Evolutionary conservation across 352 stramenopile species (phyloP).

Genomic region (Thraustotheca clavata): DNA sequence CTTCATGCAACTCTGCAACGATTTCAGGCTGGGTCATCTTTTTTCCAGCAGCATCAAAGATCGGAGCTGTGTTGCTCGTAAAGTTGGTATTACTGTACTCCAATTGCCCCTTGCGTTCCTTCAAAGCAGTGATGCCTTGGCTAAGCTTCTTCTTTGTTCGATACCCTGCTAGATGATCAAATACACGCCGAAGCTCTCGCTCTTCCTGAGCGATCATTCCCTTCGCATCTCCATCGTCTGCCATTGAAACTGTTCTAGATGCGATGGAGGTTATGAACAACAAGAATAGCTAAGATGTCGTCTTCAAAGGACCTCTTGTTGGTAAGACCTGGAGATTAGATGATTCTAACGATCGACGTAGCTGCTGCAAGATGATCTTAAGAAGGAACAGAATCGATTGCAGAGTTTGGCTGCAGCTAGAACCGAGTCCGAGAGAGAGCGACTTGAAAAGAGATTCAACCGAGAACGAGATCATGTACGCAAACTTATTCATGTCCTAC

Average conservation of each 20-base stretch:
- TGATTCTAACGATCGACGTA: neutral
- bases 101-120: conserved; percentile 50
- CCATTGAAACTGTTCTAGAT: conserved; percentile 6
- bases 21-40: conserved; percentile 77
- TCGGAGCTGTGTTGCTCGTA: conserved; percentile 39
- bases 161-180: conserved; percentile 90
- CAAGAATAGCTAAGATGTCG: neutral
- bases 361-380: neutral
- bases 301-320: neutral
- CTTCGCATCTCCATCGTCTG: conserved; percentile 48
- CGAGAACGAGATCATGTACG: neutral
- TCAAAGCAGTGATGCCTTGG: conserved; percentile 33
- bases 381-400: neutral
- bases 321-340: neutral
- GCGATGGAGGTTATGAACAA: neutral
- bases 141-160: conserved; percentile 74
- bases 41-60: conserved; percentile 68
- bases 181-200: conserved; percentile 92
- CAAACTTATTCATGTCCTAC: neutral
- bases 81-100: conserved; percentile 55
- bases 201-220: conserved; percentile 92
- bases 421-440: neutral
- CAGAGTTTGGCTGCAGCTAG: neutral
- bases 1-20: conserved; percentile 56
- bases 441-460: conserved; percentile 1